These are phyloP conservation scores for Lactifluus pinguis DNA, from an alignment of 768 basidiomycete species.

Conservation along the genomic window DNA sequence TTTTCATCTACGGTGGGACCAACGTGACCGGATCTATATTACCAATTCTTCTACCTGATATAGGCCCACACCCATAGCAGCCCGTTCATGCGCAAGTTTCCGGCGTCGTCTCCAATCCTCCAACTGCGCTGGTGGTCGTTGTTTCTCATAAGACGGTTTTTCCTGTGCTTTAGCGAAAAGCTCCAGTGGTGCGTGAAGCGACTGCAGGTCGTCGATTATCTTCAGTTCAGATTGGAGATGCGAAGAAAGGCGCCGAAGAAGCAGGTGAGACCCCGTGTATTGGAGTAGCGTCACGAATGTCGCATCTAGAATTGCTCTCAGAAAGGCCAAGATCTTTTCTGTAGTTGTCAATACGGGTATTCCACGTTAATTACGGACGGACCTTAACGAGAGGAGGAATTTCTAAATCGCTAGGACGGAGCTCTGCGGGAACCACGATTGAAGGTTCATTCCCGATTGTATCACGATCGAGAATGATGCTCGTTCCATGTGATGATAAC, in stretches of 20 bases:
- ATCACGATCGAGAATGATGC: slow-evolving; percentile 31
- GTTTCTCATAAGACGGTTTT: slow-evolving; percentile 36
- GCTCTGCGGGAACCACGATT: background rate
- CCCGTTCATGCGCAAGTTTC: slow-evolving; percentile 45
- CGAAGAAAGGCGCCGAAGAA: slow-evolving; percentile 41
- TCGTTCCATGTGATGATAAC: slow-evolving; percentile 22
- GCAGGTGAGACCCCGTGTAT: slow-evolving; percentile 46
- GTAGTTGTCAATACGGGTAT: background rate
- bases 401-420: slow-evolving; percentile 32
- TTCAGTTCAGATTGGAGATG: slow-evolving; percentile 49
- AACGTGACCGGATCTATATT: slow-evolving; percentile 28
- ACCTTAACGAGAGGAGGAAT: slow-evolving; percentile 11
- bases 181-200: slow-evolving; percentile 53
- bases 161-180: slow-evolving; percentile 50
- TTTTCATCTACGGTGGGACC: background rate
- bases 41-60: slow-evolving; percentile 69
- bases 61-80: slow-evolving; percentile 45
- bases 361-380: slow-evolving; percentile 15
- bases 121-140: slow-evolving; percentile 14
- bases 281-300: slow-evolving; percentile 61
- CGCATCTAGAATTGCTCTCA: slow-evolving; percentile 62
- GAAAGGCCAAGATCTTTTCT: slow-evolving; percentile 47
- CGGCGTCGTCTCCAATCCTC: slow-evolving; percentile 32
- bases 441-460: slow-evolving; percentile 24
- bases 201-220: slow-evolving; percentile 41